Evolutionary conservation across 495 filamentous ascomycete species (phyloP).

Genomic region (Tetracladium marchalianum): DNA sequence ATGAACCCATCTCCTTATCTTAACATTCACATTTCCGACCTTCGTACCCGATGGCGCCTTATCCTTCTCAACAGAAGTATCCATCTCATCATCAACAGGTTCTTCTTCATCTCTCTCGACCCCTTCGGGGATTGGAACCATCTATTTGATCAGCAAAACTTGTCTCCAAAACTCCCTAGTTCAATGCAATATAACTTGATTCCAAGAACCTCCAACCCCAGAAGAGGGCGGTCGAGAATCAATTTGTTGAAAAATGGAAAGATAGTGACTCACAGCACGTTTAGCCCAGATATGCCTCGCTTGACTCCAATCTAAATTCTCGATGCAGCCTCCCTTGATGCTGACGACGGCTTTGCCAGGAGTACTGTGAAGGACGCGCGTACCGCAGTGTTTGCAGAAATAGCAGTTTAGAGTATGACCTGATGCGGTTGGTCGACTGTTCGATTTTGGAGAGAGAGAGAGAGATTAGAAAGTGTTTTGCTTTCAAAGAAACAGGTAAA

Average conservation of each 20-base stretch:
- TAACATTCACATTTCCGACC: too few relatives aligned
- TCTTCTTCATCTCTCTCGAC: slow-evolving; percentile 36
- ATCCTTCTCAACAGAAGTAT: too few relatives aligned
- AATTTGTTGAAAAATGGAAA: background rate
- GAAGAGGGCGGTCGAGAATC: too few relatives aligned
- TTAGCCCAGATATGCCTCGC: slow-evolving; percentile 56
- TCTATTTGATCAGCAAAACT: slow-evolving; percentile 11
- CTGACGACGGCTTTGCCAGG: slow-evolving; percentile 40
- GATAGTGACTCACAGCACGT: slow-evolving; percentile 26
- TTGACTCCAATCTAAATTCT: slow-evolving; percentile 42
- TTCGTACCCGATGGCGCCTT: too few relatives aligned
- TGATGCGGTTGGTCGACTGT: slow-evolving; percentile 29
- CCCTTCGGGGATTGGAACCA: slow-evolving; percentile 53
- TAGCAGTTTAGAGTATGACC: slow-evolving; percentile 41
- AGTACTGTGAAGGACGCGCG: slow-evolving; percentile 44
- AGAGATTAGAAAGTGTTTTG: too few relatives aligned
- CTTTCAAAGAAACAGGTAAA: background rate
- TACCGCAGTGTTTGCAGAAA: slow-evolving; percentile 52
- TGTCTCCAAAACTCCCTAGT: too few relatives aligned
- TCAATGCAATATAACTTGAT: too few relatives aligned
- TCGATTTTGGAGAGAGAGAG: background rate
- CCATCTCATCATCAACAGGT: slow-evolving; percentile 12
- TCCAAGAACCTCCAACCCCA: too few relatives aligned
- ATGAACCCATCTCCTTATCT: too few relatives aligned
- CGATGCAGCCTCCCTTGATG: slow-evolving; percentile 54